These are phyloP conservation scores for Polyporus tsugae DNA, from an alignment of 1,284 basidiomycete species.

Conservation along the genomic window DNA sequence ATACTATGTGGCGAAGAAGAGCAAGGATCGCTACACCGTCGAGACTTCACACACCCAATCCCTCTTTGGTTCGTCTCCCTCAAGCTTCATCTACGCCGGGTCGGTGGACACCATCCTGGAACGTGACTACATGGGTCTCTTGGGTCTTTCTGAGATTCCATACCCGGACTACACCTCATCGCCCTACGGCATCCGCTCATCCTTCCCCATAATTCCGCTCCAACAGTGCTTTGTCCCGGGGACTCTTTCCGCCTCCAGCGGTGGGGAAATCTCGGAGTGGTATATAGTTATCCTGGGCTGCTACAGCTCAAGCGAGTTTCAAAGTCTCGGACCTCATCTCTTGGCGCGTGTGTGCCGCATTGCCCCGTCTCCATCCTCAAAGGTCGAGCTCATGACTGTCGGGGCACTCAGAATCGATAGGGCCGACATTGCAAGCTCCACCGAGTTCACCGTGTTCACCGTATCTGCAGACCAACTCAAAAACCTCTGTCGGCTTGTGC, in stretches of 20 bases:
- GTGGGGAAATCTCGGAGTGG: background rate
- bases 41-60: background rate
- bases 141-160: background rate
- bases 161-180: background rate
- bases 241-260: background rate
- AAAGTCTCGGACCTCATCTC: background rate
- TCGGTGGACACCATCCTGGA: background rate
- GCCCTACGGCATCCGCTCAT: background rate
- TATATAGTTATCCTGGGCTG: background rate
- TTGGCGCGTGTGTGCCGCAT: background rate
- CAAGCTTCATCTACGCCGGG: background rate
- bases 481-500: too few species aligned
- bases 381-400: background rate
- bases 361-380: background rate
- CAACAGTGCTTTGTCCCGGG: background rate
- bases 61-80: conserved; percentile 1
- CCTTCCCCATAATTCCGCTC: background rate
- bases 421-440: too few species aligned
- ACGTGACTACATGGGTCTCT: background rate
- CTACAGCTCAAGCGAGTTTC: background rate
- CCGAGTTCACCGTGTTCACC: background rate
- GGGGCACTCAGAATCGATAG: background rate
- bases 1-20: too few species aligned
- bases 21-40: too few species aligned
- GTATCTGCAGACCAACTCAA: background rate